Evolutionary conservation across 345 rosid species (phyloP).

Genomic region (Sisymbrium altissimum): DNA sequence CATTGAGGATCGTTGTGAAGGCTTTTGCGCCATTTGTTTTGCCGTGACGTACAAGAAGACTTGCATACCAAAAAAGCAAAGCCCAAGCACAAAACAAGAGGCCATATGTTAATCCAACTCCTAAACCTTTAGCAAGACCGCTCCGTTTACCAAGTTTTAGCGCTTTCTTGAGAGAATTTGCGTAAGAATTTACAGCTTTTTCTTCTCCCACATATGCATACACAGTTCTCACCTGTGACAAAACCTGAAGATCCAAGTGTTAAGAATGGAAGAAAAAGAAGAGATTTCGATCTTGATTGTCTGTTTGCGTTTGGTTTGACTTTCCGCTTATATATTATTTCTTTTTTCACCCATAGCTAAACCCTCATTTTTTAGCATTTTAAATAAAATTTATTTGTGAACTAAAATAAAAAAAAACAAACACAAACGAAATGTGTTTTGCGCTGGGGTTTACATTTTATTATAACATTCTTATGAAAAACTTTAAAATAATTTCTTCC

Average conservation of each 20-base stretch:
- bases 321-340: neutral
- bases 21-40: conserved; percentile 68
- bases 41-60: conserved; percentile 65
- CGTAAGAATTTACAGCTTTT: conserved; percentile 56
- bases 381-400: neutral
- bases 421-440: neutral
- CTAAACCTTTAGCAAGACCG: conserved; percentile 71
- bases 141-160: conserved; percentile 56
- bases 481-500: neutral
- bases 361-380: neutral
- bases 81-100: conserved; percentile 77
- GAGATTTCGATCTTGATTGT: neutral
- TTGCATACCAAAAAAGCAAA: conserved; percentile 55
- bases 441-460: neutral
- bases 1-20: conserved; percentile 67
- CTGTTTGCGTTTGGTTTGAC: neutral
- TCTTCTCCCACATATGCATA: conserved; percentile 78
- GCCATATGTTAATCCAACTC: conserved; percentile 65
- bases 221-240: conserved; percentile 72
- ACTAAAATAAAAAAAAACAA: neutral
- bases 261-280: neutral
- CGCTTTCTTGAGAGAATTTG: conserved; percentile 47
- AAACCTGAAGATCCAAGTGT: conserved; percentile 39
- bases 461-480: neutral
- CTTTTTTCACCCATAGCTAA: no score